Percentiles rank a stretch among this genome's conserved stretches.
Evolutionary conservation across 768 basidiomycete species (phyloP).

Genomic region (Termitomyces eurrhizus): DNA sequence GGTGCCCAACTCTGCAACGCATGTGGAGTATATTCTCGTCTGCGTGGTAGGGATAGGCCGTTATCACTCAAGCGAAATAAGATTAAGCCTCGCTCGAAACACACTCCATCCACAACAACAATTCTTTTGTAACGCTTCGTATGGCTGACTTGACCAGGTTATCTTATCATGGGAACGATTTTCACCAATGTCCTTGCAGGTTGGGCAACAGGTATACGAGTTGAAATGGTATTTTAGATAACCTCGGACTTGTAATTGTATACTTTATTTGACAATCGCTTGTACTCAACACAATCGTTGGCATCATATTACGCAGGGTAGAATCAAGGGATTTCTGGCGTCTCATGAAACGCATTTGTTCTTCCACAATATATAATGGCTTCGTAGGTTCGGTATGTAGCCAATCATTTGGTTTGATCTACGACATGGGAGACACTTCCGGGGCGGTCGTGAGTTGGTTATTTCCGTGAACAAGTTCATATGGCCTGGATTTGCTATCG

Average conservation of each 20-base stretch:
- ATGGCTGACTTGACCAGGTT: too few relatives aligned
- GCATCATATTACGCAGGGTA: neutral
- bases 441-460: neutral
- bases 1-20: constrained; percentile 50
- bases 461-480: neutral
- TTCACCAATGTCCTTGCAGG: neutral
- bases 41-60: constrained; percentile 44
- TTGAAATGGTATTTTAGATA: neutral
- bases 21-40: constrained; percentile 44
- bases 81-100: constrained; percentile 47
- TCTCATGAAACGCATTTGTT: neutral
- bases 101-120: constrained; percentile 21
- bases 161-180: neutral
- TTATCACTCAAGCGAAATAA: constrained; percentile 42
- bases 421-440: constrained; percentile 2
- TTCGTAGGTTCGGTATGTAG: constrained; percentile 5
- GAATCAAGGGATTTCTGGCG: constrained; percentile 9
- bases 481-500: neutral
- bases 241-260: neutral
- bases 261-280: neutral
- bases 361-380: neutral
- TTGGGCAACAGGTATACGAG: neutral
- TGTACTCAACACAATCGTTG: neutral
- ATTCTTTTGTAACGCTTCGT: neutral
- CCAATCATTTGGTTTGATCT: constrained; percentile 5